Conservation (phyloP, 208 protist species). For the Acanthamoeba rhysodes region DNA sequence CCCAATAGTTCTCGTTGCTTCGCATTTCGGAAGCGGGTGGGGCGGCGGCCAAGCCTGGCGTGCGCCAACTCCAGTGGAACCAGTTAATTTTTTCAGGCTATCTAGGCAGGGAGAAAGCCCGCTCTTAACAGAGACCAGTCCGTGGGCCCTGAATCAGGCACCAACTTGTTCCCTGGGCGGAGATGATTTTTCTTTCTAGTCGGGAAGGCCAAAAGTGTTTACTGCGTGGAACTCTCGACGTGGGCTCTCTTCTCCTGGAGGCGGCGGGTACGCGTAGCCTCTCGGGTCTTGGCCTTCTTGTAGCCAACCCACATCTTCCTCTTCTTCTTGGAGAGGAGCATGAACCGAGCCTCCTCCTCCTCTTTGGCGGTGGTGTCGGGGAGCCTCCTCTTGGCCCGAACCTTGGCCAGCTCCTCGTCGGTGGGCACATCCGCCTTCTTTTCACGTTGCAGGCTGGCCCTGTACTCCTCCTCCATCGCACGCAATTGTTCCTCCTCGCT, state of each 20-base stretch:
- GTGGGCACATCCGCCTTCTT: neutral
- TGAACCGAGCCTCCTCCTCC: constrained; percentile 80
- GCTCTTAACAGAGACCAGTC: too few species aligned
- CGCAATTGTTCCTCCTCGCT: neutral
- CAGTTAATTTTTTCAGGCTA: too few species aligned
- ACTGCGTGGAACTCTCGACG: neutral
- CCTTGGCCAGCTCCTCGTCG: constrained; percentile 76
- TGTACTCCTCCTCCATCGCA: constrained; percentile 59
- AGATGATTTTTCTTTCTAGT: too few species aligned
- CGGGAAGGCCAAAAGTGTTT: too few species aligned
- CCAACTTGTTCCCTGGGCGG: too few species aligned
- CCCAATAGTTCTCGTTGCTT: too few species aligned
- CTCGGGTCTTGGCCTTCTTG: constrained; percentile 7
- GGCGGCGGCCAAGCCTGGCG: too few species aligned
- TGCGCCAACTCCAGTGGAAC: too few species aligned
- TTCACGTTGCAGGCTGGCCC: constrained; percentile 8
- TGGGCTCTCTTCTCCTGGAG: neutral
- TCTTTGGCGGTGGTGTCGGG: constrained; percentile 64
- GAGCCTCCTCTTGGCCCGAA: neutral
- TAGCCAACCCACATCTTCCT: constrained; percentile 43
- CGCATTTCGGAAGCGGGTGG: too few species aligned
- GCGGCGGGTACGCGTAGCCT: neutral
- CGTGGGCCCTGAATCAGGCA: too few species aligned
- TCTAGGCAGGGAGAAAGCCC: too few species aligned
- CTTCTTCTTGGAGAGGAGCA: constrained; percentile 89